These are phyloP conservation scores for Pyrenula aspistea DNA, from an alignment of 495 filamentous ascomycete genomes.

Conservation along the genomic window DNA sequence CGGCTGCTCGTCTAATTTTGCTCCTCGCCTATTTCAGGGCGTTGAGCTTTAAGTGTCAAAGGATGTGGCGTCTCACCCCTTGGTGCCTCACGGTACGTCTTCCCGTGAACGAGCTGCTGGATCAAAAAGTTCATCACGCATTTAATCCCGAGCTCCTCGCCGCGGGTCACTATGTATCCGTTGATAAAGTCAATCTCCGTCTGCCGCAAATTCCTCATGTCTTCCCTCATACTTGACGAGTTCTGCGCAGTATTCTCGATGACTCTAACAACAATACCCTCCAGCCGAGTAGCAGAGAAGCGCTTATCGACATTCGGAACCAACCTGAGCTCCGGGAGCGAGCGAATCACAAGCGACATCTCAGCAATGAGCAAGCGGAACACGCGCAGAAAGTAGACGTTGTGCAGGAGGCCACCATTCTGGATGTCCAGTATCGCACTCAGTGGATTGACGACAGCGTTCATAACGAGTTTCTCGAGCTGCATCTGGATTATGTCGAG, in stretches of 20 bases:
- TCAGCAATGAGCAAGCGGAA: slow-evolving; percentile 55
- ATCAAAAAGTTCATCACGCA: slow-evolving; percentile 59
- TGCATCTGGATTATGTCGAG: slow-evolving; percentile 40
- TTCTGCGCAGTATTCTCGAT: slow-evolving; percentile 53
- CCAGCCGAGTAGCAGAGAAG: slow-evolving; percentile 43
- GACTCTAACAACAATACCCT: slow-evolving; percentile 40
- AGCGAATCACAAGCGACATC: slow-evolving; percentile 48
- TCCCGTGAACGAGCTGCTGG: slow-evolving; percentile 45
- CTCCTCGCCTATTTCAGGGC: background rate
- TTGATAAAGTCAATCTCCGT: slow-evolving; percentile 82
- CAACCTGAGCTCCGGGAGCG: slow-evolving; percentile 54
- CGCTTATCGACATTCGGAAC: slow-evolving; percentile 44
- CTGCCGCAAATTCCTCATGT: slow-evolving; percentile 44
- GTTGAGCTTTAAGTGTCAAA: background rate
- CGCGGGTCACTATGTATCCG: slow-evolving; percentile 65
- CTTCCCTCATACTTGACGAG: slow-evolving; percentile 71
- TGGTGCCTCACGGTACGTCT: slow-evolving; percentile 8
- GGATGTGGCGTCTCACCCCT: slow-evolving; percentile 1
- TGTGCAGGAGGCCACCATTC: slow-evolving; percentile 62
- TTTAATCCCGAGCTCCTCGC: slow-evolving; percentile 52
- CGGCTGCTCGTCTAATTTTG: background rate
- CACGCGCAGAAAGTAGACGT: slow-evolving; percentile 39
- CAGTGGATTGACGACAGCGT: slow-evolving; percentile 70
- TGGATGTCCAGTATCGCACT: slow-evolving; percentile 58
- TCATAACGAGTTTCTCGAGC: slow-evolving; percentile 71